Evolutionary conservation across 106 monocot species (phyloP).

Genomic region (Phalaenopsis aphrodite): DNA sequence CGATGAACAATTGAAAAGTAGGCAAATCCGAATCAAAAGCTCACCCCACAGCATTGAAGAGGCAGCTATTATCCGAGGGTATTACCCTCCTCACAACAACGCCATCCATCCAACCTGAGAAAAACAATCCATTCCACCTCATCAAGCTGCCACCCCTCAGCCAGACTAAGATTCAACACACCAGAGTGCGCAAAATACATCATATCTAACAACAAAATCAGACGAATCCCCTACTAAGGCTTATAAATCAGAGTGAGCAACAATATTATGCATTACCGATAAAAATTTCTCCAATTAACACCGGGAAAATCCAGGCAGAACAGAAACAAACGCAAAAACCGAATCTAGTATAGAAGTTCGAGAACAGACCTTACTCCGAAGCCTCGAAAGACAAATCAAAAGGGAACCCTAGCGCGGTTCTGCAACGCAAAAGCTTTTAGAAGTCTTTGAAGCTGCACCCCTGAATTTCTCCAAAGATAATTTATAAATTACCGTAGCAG

Average conservation of each 20-base stretch:
- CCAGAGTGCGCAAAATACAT: too few relatives aligned
- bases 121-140: background rate
- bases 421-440: background rate
- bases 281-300: too few relatives aligned
- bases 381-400: background rate
- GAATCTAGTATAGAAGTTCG: background rate
- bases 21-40: background rate
- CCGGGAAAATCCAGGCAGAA: too few relatives aligned
- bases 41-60: slow-evolving; percentile 96
- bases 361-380: background rate
- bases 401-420: background rate
- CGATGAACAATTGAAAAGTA: background rate
- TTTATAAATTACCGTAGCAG: background rate
- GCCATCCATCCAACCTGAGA: slow-evolving; percentile 57
- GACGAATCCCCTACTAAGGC: background rate
- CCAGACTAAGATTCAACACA: background rate
- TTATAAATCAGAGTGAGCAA: background rate
- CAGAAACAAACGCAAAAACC: background rate
- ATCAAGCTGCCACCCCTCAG: background rate
- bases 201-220: background rate
- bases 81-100: slow-evolving; percentile 85
- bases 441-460: background rate
- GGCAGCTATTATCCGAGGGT: slow-evolving; percentile 98
- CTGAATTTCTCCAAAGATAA: background rate
- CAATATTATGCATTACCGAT: too few relatives aligned